These are phyloP conservation scores for Neurospora africana DNA, from an alignment of 495 filamentous ascomycete species.

Conservation along the genomic window DNA sequence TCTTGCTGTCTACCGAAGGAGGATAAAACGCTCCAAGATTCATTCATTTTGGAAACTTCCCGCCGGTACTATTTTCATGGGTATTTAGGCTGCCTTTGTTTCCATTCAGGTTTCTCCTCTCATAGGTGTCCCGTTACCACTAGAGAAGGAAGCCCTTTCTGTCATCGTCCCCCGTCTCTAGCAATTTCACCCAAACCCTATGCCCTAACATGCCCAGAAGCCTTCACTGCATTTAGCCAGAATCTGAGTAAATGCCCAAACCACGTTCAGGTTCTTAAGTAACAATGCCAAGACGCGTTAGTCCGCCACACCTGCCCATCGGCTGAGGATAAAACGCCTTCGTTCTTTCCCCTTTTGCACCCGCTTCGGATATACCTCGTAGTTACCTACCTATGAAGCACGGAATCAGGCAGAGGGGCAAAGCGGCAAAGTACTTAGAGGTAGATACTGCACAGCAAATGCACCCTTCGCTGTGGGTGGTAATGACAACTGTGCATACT, in stretches of 20 bases:
- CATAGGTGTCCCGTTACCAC: too few relatives aligned
- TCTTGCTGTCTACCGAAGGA: not conserved
- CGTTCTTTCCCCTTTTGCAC: not conserved
- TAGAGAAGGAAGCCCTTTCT: too few relatives aligned
- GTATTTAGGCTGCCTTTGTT: too few relatives aligned
- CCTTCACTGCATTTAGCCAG: too few relatives aligned
- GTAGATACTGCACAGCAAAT: not conserved
- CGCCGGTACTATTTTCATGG: too few relatives aligned
- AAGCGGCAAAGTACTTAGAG: not conserved
- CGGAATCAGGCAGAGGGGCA: not conserved
- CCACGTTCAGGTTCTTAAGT: not conserved
- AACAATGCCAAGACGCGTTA: not conserved
- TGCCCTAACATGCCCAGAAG: too few relatives aligned
- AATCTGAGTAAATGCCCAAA: too few relatives aligned
- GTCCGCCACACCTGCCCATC: not conserved
- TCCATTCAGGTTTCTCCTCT: too few relatives aligned
- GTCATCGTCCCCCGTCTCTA: too few relatives aligned
- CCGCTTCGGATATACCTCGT: too few relatives aligned
- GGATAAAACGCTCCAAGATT: not conserved
- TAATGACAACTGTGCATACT: not conserved
- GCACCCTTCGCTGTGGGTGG: not conserved
- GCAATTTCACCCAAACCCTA: too few relatives aligned
- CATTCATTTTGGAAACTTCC: not conserved
- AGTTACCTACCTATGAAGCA: not conserved
- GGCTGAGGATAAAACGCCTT: not conserved